Conservation (phyloP, 1,139 yeast species). For the Debaryomyces singareniensis region DNA sequence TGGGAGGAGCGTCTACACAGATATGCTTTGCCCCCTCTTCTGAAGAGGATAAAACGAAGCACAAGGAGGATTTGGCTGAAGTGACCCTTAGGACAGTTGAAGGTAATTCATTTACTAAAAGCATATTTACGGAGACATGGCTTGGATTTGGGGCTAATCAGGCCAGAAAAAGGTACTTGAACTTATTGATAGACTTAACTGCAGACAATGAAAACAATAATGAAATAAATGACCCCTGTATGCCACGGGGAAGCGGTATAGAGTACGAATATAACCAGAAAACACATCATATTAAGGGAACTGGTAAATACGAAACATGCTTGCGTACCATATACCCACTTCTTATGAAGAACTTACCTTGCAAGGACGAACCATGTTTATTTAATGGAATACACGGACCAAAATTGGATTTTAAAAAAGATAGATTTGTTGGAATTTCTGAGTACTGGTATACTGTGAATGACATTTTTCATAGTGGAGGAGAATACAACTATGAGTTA, state of each 20-base stretch:
- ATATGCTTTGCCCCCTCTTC: conserved; percentile 70
- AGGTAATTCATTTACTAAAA: conserved; percentile 61
- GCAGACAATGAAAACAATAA: conserved; percentile 18
- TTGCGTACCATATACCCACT: conserved; percentile 63
- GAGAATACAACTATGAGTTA: conserved; percentile 58
- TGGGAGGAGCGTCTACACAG: conserved; percentile 88
- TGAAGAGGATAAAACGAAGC: conserved; percentile 44
- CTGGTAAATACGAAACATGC: conserved; percentile 67
- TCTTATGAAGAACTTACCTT: conserved; percentile 64
- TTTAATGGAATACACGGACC: conserved; percentile 84
- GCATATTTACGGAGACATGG: conserved; percentile 77
- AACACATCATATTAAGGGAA: conserved; percentile 48
- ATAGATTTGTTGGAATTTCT: conserved; percentile 71
- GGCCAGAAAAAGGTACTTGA: conserved; percentile 60
- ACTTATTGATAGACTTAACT: conserved; percentile 35
- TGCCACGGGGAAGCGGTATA: conserved; percentile 54
- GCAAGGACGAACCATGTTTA: conserved; percentile 66
- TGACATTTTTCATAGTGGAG: conserved; percentile 73
- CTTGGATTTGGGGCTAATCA: conserved; percentile 81
- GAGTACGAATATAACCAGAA: conserved; percentile 35
- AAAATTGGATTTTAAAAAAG: conserved; percentile 58
- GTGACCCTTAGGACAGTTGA: conserved; percentile 52
- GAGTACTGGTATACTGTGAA: conserved; percentile 87
- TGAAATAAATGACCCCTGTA: conserved; percentile 58
- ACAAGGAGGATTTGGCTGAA: conserved; percentile 56